Conservation (phyloP, 2,329 filamentous ascomycete species). For the Alternaria metachromatica region DNA sequence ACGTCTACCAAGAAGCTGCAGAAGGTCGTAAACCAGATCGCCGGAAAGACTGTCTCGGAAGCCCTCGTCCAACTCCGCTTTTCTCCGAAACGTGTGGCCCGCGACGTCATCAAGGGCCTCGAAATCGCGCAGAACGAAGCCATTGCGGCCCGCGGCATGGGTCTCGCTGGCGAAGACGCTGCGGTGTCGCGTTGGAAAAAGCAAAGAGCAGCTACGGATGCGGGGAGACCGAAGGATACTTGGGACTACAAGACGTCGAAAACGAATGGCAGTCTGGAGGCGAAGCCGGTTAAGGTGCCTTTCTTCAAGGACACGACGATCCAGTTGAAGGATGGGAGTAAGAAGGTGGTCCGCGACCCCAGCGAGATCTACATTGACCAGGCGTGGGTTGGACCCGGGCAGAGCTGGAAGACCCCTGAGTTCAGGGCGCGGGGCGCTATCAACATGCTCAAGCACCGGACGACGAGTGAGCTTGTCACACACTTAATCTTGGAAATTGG, state of each 20-base stretch:
- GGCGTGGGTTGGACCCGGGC: conserved; percentile 86
- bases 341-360: conserved; percentile 73
- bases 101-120: conserved; percentile 79
- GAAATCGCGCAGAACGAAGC: conserved; percentile 83
- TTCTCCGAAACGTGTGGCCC: conserved; percentile 89
- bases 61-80: conserved; percentile 95
- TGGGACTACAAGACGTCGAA: conserved; percentile 21
- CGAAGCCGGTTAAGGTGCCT: conserved; percentile 15
- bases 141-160: conserved; percentile 83
- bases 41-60: conserved; percentile 91
- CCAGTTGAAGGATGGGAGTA: conserved; percentile 75
- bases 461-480: conserved; percentile 69
- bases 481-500: conserved; percentile 30
- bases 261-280: conserved; percentile 3
- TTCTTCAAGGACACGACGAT: conserved; percentile 62
- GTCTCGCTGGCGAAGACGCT: conserved; percentile 58
- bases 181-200: conserved; percentile 29
- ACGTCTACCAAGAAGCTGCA: conserved; percentile 93
- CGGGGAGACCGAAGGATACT: conserved; percentile 11
- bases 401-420: conserved; percentile 59
- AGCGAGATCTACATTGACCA: conserved; percentile 89
- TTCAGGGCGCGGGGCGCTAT: conserved; percentile 78
- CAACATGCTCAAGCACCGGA: conserved; percentile 71
- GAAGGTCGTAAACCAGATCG: conserved; percentile 84
- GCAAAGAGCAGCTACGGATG: conserved; percentile 21